Evolutionary conservation across 441 rosid species (phyloP), one percentile per base, ranked within the genome.

Genomic region (Erysimum pusillum): DNA sequence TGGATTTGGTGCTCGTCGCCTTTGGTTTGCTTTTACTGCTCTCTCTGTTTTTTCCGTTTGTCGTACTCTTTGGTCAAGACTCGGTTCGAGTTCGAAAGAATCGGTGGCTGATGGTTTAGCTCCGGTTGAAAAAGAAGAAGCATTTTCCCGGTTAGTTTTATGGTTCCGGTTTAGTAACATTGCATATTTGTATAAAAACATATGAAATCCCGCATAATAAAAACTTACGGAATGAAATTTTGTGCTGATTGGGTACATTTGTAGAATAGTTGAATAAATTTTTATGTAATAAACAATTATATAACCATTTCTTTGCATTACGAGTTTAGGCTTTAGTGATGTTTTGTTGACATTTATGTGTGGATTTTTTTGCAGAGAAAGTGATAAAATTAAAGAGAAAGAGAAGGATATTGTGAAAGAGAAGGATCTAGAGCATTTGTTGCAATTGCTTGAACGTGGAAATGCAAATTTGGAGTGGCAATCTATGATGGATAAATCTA

Each of bases 1-100:
- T 1, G 97, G 97, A 6, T 90, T 96, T 76, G 99, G 99, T 2
- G 99, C 98, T 48, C 93, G 97, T 7, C 87, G 97, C 20, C 87
- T 96, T 44, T 96, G 99, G 99, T 80, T 96, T 57, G 97, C 99
- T 57, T 86, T 91, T 75, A 90, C 98, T 6, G 98, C 99, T 63
- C 90, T 95, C 49, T 95, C 98, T 0, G 97, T 87, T n/a, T 89
- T 96, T 84, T 89, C 98, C n/a, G 87, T 90, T 57, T 89, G 89
- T 76, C 91, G 99, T 66, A 86, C 94, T 61, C 35, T 95, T 39
- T 85, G 96, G 93, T 87, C 81, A 53, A 88, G 88, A 61, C 85
- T 85, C 54, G 82, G 76, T 68, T 59, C 84, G 5, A 88, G 76
- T 67, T 76, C 76, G 36, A 87, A 85, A 78, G 85, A 86, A 2